Base-by-base conservation (phyloP, 2,329 filamentous ascomycete genomes). In the Fusarium coffeatum region DNA sequence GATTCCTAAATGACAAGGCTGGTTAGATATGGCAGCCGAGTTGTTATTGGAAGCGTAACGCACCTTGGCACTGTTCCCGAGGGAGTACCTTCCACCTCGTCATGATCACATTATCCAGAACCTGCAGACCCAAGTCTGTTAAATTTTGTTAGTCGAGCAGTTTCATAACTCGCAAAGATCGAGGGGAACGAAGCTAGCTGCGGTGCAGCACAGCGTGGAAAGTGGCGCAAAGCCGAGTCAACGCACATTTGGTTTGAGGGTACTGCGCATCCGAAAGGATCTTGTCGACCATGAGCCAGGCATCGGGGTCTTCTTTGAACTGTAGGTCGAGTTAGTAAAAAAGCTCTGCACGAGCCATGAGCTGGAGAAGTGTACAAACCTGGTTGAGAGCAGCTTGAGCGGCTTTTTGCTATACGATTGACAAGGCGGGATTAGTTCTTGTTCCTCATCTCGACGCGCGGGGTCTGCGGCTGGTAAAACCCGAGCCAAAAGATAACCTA, bases 261-360 rank as follows among this genome's bases (percentile, higher is more conserved):
- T 98, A 97, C 80, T 91, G 91, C 71, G 96, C 93, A 81, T 97
- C 92, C 82, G 95, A 92, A 68, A 99, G 88, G 77, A 99, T 97
- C 84, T 97, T 94, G 80, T 98, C 96, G 76, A 98, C 96, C 80
- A 98, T 89, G 72, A 98, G 88, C 96, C 96, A 99, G 64, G 96
- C 92, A 84, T 99, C 96, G 62, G 95, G 94, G 78, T 98, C 97
- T 85, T 98, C 96, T 83, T 98, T 98, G 88, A 99, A 99, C 93
- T 98, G 68, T 46, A 65, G 69, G 22, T 37, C 49, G 56, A 56
- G 66, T 72, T 47, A 77, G 74, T 51, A 42, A 55, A 56, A 61
- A 54, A 30, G 23, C 42, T 42, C 10, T 40, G 11, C 20, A 30
- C 6, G 3, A 18, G 16, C 16, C n/a, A 12, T 7, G 32, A 46